These are phyloP conservation scores for Fraxinus greggii DNA, from an alignment of 305 asterid species.

Conservation along the genomic window DNA sequence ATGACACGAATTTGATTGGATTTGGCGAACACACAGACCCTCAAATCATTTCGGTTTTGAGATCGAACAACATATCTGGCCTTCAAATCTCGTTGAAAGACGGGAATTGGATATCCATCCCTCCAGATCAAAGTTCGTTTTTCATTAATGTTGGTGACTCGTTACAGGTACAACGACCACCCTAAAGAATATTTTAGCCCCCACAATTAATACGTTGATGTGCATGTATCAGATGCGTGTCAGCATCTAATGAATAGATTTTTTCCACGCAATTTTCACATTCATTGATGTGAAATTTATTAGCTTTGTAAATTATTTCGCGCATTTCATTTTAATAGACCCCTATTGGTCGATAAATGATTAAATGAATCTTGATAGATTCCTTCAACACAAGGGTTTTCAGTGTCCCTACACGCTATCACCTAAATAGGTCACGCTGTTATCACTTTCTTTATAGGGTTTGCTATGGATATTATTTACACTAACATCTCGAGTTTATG, in stretches of 20 bases:
- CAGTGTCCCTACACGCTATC: slow-evolving; percentile 20
- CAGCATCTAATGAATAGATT: not conserved
- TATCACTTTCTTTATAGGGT: not conserved
- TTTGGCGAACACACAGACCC: slow-evolving; percentile 86
- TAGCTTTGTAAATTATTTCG: slow-evolving; percentile 23
- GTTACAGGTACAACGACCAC: slow-evolving; percentile 55
- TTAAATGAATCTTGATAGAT: slow-evolving; percentile 23
- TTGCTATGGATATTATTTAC: not conserved
- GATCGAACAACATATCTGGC: slow-evolving; percentile 79
- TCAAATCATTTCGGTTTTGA: slow-evolving; percentile 69
- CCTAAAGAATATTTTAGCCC: not conserved
- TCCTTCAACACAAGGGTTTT: slow-evolving; percentile 8
- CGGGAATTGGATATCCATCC: slow-evolving; percentile 64
- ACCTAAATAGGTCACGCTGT: not conserved
- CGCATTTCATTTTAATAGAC: not conserved
- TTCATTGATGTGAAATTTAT: slow-evolving; percentile 24
- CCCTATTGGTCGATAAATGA: not conserved
- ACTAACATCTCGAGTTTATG: not conserved
- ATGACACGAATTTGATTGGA: slow-evolving; percentile 42
- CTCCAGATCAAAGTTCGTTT: slow-evolving; percentile 74
- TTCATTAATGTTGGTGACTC: slow-evolving; percentile 83
- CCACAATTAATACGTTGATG: too few relatives aligned
- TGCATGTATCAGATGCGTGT: not conserved
- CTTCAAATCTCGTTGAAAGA: slow-evolving; percentile 61
- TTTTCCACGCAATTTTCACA: not conserved